phyloP scores from a whole-genome alignment of 345 rosid species.

The Arabidopsis arenosa region DNA sequence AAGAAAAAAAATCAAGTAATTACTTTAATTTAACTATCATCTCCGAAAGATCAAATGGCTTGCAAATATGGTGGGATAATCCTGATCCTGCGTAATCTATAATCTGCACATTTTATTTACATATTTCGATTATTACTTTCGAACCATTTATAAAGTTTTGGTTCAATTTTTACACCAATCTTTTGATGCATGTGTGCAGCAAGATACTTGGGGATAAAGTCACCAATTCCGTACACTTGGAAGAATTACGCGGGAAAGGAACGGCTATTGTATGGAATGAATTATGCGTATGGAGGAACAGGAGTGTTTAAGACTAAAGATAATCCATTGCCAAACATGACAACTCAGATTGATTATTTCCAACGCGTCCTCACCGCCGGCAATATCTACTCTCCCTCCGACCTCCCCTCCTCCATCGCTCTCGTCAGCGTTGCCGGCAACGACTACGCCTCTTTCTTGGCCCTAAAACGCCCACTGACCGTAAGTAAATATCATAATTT shows the following conservation, averaged over 20 bases:
- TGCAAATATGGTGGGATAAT: neutral
- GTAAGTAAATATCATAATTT: conserved; percentile 44
- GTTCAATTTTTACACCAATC: neutral
- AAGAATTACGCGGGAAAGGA: conserved; percentile 42
- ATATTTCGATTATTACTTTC: neutral
- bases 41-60: neutral
- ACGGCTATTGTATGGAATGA: conserved; percentile 61
- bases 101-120: neutral
- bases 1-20: neutral
- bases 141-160: neutral
- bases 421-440: conserved; percentile 72
- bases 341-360: conserved; percentile 67
- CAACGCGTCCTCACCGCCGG: conserved; percentile 49
- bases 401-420: conserved; percentile 57
- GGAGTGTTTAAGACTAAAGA: conserved; percentile 68
- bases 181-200: conserved; percentile 51
- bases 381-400: conserved; percentile 44
- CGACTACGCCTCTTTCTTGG: conserved; percentile 61
- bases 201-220: conserved; percentile 55
- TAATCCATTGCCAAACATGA: conserved; percentile 65
- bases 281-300: conserved; percentile 84
- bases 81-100: neutral
- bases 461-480: conserved; percentile 50
- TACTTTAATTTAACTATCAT: neutral
- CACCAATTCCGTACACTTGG: conserved; percentile 73